Conservation (phyloP, 2,329 filamentous ascomycete genomes). For the Rhinocladiella similis region DNA sequence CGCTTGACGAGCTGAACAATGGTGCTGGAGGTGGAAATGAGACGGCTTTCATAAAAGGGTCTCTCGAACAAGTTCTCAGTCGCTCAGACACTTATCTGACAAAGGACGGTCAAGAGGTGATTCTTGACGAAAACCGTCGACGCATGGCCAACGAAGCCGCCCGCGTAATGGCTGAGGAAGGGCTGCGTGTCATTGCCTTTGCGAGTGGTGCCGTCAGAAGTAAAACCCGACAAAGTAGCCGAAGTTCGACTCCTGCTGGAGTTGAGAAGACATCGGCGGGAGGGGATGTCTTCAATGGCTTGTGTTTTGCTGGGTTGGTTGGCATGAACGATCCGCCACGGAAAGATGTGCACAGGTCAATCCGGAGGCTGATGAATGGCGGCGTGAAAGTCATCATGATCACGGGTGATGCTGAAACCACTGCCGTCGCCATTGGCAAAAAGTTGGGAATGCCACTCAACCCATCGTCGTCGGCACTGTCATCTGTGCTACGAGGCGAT, state of each 20-base stretch:
- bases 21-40: slow-evolving; percentile 64
- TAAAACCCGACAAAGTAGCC: slow-evolving; percentile 48
- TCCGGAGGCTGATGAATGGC: slow-evolving; percentile 85
- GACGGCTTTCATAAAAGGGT: slow-evolving; percentile 92
- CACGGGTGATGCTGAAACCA: slow-evolving; percentile 93
- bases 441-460: slow-evolving; percentile 91
- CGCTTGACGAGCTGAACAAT: slow-evolving; percentile 47
- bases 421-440: slow-evolving; percentile 87
- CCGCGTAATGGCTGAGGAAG: slow-evolving; percentile 82
- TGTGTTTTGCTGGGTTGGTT: slow-evolving; percentile 88
- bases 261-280: slow-evolving; percentile 42
- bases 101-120: slow-evolving; percentile 79
- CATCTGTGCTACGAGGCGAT: slow-evolving; percentile 76
- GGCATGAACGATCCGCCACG: slow-evolving; percentile 97
- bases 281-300: slow-evolving; percentile 73
- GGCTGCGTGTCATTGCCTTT: slow-evolving; percentile 87
- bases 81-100: slow-evolving; percentile 90
- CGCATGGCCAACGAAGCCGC: slow-evolving; percentile 77
- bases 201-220: slow-evolving; percentile 73
- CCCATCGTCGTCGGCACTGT: slow-evolving; percentile 49
- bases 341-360: slow-evolving; percentile 84
- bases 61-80: slow-evolving; percentile 80
- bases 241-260: slow-evolving; percentile 48
- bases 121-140: slow-evolving; percentile 73
- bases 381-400: slow-evolving; percentile 99